Evolutionary conservation across 179 eudicot species (phyloP), one percentile per base, ranked within the genome.

Genomic region (Amaranthus tricolor): DNA sequence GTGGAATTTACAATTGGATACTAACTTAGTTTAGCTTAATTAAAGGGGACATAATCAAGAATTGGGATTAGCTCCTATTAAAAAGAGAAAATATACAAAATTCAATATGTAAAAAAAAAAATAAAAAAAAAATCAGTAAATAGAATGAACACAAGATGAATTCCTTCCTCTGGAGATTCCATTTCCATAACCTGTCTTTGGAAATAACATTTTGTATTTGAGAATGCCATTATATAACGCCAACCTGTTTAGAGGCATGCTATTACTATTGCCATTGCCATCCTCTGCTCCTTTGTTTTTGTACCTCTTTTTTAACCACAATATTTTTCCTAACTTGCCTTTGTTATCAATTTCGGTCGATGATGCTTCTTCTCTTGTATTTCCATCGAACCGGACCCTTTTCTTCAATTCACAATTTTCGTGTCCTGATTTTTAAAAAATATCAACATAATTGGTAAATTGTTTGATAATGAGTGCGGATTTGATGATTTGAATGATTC

Each of bases 241-340:
- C 84, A 83, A 78, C 82, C 96, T 78, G 64, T 88, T 90, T 9
- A 75, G 78, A 12, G 96, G 96, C 88, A 87, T 83, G 0, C 73
- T 47, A 14, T 31, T 31, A 3, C 40, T 3, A 31, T 31, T 31
- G 40, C 31, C 31, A 1, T 24, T 24, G 31, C 40, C 40, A 31
- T 70, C 80, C 44, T 82, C 88, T 68, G 83, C 69, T 7, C 78
- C 82, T 19, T 73, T n/a, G n/a, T n/a, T n/a, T n/a, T n/a, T 16
- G 43, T 57, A 59, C 9, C 66, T 77, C 59, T 45, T 71, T 48
- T 70, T 76, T 64, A 43, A 58, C 61, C 84, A n/a, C 69, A 74
- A 31, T 66, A n/a, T n/a, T n/a, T 70, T 82, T 19, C 7, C 12
- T 20, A 45, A 5, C 16, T 62, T 66, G 6, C 19, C 75, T 74